Evolutionary conservation across 1,284 basidiomycete genomes (phyloP).

Genomic region (Exsudoporus floridanus): DNA sequence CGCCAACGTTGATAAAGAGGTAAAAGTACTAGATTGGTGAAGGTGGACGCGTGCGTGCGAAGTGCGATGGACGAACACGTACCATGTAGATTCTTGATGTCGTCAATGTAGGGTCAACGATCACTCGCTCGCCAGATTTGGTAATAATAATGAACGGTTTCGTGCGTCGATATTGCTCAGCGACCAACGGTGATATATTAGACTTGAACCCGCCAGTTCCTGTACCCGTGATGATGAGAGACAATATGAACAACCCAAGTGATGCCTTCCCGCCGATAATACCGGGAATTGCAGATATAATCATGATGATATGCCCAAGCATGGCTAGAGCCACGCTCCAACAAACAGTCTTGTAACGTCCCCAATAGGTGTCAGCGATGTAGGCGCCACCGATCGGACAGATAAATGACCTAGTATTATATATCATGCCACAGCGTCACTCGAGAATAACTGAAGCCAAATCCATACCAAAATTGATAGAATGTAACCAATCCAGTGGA

Average conservation of each 20-base stretch:
- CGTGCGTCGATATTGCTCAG: constrained; percentile 69
- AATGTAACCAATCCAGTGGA: constrained; percentile 71
- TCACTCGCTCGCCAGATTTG: constrained; percentile 70
- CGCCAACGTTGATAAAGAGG: constrained; percentile 77
- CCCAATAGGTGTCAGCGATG: constrained; percentile 73
- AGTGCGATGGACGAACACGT: constrained; percentile 3
- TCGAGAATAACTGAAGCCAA: constrained; percentile 20
- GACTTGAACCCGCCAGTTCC: constrained; percentile 80
- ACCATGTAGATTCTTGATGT: constrained; percentile 73
- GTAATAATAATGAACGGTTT: constrained; percentile 56
- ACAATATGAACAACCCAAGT: constrained; percentile 62
- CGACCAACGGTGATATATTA: constrained; percentile 77
- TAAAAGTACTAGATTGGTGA: constrained; percentile 61
- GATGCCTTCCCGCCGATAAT: constrained; percentile 62
- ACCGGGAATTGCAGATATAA: constrained; percentile 69
- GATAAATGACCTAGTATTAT: constrained; percentile 48
- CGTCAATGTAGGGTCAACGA: constrained; percentile 79
- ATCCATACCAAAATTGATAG: constrained; percentile 55
- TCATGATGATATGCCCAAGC: constrained; percentile 72
- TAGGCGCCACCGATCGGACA: constrained; percentile 68
- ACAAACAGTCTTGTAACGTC: constrained; percentile 73
- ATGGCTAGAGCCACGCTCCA: constrained; percentile 55
- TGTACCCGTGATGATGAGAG: constrained; percentile 66
- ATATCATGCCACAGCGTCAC: constrained; percentile 13
- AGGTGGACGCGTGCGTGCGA: neutral